A percentile compares a stretch with the other conserved stretches of the same genome.
These are phyloP conservation scores for Cymbidium sinense DNA, from an alignment of 106 monocot genomes.

Conservation along the genomic window DNA sequence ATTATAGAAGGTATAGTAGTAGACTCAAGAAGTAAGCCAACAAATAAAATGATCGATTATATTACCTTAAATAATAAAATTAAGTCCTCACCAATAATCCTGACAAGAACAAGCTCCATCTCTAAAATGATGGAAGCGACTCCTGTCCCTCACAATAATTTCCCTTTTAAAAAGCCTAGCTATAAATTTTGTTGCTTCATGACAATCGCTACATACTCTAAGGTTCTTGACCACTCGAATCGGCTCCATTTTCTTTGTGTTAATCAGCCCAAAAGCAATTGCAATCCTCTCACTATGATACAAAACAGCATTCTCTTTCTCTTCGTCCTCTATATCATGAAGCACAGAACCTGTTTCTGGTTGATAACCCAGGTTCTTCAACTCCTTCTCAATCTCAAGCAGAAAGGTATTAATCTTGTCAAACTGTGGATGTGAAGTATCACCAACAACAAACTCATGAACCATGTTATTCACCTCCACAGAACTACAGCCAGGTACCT, in stretches of 20 bases:
- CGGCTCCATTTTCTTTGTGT: background rate
- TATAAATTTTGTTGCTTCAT: slow-evolving; percentile 20
- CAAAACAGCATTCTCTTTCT: slow-evolving; percentile 6
- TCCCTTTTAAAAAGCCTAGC: slow-evolving; percentile 14
- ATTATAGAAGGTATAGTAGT: too few species aligned
- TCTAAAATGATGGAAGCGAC: slow-evolving; percentile 39
- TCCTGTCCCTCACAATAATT: slow-evolving; percentile 33
- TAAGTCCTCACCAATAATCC: slow-evolving; percentile 26
- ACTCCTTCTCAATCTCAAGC: slow-evolving; percentile 24
- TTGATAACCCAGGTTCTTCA: slow-evolving; percentile 36
- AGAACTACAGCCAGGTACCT: slow-evolving; percentile 42
- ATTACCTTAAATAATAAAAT: slow-evolving; percentile 1
- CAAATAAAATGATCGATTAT: background rate
- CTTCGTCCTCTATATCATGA: slow-evolving; percentile 39
- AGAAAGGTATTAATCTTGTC: slow-evolving; percentile 27
- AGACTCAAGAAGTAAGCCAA: too few species aligned
- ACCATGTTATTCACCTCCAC: slow-evolving; percentile 32
- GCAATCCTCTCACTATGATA: slow-evolving; percentile 23
- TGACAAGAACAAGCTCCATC: slow-evolving; percentile 33
- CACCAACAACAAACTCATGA: slow-evolving; percentile 41
- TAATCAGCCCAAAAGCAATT: slow-evolving; percentile 22
- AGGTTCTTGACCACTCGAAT: slow-evolving; percentile 21
- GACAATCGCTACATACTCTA: slow-evolving; percentile 17
- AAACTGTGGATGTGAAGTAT: slow-evolving; percentile 36
- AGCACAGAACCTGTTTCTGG: slow-evolving; percentile 34